A percentile compares a stretch with the other conserved stretches of the same genome.
phyloP scores from a whole-genome alignment of 2,329 filamentous ascomycete species.

The Orbilia javanica region DNA sequence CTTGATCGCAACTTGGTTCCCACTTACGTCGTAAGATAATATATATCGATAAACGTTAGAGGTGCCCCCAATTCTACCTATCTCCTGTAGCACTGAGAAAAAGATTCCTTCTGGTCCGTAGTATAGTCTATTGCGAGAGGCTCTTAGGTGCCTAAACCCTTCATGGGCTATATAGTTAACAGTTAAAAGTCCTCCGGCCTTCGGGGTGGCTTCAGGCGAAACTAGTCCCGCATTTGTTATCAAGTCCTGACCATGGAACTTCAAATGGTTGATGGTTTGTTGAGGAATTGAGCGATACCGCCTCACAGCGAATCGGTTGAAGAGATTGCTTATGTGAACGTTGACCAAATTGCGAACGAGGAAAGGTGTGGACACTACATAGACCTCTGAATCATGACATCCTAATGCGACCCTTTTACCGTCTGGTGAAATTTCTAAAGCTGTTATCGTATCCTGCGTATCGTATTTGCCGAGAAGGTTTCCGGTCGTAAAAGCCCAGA shows the following conservation, averaged over 20 bases:
- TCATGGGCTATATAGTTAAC: not conserved
- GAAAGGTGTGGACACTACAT: too few relatives aligned
- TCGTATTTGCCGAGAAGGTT: not conserved
- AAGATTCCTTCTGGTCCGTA: not conserved
- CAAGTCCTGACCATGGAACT: not conserved
- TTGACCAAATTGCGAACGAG: not conserved
- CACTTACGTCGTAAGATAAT: not conserved
- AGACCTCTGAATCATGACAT: too few relatives aligned
- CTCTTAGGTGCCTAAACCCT: not conserved
- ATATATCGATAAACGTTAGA: not conserved
- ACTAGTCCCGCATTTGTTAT: not conserved
- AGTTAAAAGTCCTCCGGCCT: not conserved
- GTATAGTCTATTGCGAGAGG: not conserved
- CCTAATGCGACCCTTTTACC: slow-evolving; percentile 1
- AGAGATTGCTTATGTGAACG: not conserved
- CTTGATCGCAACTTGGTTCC: not conserved
- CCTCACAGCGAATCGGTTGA: not conserved
- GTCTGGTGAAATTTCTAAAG: slow-evolving; percentile 12
- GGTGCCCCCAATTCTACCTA: not conserved
- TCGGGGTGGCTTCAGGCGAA: not conserved
- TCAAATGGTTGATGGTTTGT: not conserved
- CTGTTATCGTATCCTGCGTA: not conserved
- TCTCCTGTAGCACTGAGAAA: too few relatives aligned
- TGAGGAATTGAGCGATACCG: too few relatives aligned
- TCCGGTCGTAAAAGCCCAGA: not conserved